Conservation (phyloP, 352 stramenopile genomes). For the Globisporangium middletonii region DNA sequence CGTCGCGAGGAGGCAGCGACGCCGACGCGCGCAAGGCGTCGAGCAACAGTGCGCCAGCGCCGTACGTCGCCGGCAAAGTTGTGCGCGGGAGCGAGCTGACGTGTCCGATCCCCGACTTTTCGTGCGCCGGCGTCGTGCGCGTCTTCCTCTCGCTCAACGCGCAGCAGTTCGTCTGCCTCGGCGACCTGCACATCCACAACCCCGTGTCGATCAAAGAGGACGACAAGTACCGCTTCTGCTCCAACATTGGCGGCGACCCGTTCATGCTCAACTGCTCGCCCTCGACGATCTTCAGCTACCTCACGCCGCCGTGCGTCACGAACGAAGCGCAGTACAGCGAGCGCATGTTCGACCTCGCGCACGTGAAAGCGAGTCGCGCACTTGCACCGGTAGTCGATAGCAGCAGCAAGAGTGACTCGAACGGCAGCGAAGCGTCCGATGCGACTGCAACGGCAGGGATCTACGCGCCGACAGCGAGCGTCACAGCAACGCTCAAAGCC, state of each 20-base stretch:
- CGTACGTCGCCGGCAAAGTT: constrained; percentile 48
- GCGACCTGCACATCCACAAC: constrained; percentile 47
- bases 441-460: not conserved
- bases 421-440: not conserved
- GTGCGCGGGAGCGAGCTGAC: constrained; percentile 39
- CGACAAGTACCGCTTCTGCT: constrained; percentile 48
- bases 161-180: constrained; percentile 66
- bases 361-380: constrained; percentile 16
- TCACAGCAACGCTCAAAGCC: not conserved
- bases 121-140: constrained; percentile 23
- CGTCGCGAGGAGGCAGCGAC: not conserved
- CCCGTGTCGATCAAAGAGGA: constrained; percentile 47
- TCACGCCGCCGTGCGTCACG: constrained; percentile 30
- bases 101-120: constrained; percentile 53
- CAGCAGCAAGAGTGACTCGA: not conserved
- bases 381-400: not conserved
- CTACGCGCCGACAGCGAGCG: not conserved
- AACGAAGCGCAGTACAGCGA: constrained; percentile 31
- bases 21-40: not conserved
- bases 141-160: constrained; percentile 68
- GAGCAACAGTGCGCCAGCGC: not conserved
- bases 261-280: constrained; percentile 51
- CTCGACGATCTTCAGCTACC: constrained; percentile 43
- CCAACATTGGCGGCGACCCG: constrained; percentile 47
- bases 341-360: constrained; percentile 20